Percentiles rank a stretch among this genome's conserved stretches.
These are phyloP conservation scores for Eucalyptus cloeziana DNA, from an alignment of 345 rosid genomes.

Conservation along the genomic window DNA sequence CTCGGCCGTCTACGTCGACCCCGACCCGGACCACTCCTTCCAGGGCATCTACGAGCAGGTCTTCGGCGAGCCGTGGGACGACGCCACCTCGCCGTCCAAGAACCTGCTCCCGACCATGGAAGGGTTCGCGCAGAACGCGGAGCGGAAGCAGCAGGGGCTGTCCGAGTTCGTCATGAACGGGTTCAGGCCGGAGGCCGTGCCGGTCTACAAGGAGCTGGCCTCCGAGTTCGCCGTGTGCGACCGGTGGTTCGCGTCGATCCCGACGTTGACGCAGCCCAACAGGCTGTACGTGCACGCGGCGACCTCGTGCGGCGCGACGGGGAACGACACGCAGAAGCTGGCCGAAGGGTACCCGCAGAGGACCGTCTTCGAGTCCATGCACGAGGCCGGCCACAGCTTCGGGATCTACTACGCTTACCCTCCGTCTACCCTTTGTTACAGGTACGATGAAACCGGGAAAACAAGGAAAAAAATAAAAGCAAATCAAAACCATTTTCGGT, in stretches of 20 bases:
- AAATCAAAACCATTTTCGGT: background rate
- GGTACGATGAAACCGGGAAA: conserved; percentile 5
- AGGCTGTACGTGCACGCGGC: conserved; percentile 57
- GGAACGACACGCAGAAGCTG: conserved; percentile 37
- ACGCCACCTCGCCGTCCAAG: background rate
- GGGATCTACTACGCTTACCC: conserved; percentile 53
- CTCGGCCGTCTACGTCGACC: conserved; percentile 53
- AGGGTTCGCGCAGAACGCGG: conserved; percentile 21
- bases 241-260: conserved; percentile 69
- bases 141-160: conserved; percentile 8
- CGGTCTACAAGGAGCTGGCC: conserved; percentile 49
- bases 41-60: conserved; percentile 88
- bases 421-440: conserved; percentile 49
- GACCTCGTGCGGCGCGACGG: conserved; percentile 56
- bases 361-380: conserved; percentile 60
- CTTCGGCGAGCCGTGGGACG: conserved; percentile 32
- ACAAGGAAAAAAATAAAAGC: fast-evolving
- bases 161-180: conserved; percentile 44
- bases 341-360: conserved; percentile 56
- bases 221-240: conserved; percentile 64
- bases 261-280: conserved; percentile 61
- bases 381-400: conserved; percentile 39
- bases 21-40: conserved; percentile 81
- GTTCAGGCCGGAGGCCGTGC: conserved; percentile 49
- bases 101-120: conserved; percentile 10